phyloP scores from a whole-genome alignment of 1,284 basidiomycete genomes.

The Hemileia vastatrix region DNA sequence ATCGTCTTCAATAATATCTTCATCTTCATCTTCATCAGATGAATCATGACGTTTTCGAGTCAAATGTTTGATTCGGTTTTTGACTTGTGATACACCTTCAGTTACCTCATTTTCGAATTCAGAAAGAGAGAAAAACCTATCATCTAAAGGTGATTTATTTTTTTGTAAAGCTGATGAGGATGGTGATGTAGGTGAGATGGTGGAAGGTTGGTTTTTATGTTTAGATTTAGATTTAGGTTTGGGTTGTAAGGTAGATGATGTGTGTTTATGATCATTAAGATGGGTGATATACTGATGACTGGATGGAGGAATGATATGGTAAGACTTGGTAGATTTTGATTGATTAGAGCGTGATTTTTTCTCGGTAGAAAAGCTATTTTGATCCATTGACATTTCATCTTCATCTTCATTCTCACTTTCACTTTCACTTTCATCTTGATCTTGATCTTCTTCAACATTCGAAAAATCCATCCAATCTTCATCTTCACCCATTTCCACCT shows the following conservation, averaged over 20 bases:
- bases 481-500: too few relatives aligned
- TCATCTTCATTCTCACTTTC: neutral
- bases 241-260: neutral
- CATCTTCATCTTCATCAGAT: conserved; percentile 46
- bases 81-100: conserved; percentile 16
- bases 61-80: neutral
- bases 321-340: neutral
- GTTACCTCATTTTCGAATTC: conserved; percentile 16
- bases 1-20: conserved; percentile 24
- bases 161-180: too few relatives aligned
- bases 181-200: too few relatives aligned
- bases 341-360: neutral
- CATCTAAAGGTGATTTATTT: conserved; percentile 9
- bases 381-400: neutral
- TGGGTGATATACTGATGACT: neutral
- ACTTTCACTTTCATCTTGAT: neutral
- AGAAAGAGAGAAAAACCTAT: conserved; percentile 10
- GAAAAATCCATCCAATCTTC: neutral
- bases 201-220: too few relatives aligned
- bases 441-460: neutral
- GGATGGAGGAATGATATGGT: neutral
- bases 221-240: conserved; percentile 1
- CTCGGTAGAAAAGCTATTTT: neutral
- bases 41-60: conserved; percentile 26
- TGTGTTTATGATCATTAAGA: too few relatives aligned